Base-by-base conservation (phyloP, 2,329 filamentous ascomycete species). In the Emergomyces orientalis region DNA sequence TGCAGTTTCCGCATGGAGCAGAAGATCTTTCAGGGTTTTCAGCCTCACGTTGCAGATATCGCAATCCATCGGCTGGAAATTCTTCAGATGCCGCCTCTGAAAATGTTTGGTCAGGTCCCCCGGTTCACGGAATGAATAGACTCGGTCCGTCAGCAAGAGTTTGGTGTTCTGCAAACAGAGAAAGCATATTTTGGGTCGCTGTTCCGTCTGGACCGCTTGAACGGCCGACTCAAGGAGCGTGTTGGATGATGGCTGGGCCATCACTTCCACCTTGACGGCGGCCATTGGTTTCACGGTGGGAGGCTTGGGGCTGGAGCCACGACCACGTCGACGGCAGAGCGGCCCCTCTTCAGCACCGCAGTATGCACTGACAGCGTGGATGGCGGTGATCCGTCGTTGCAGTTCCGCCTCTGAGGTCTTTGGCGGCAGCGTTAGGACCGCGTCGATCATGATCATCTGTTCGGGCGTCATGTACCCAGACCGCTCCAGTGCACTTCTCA, bases 361-460 rank as follows among this genome's bases (percentile, higher is more conserved):
- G 47, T 51, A 57, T 63, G 47, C n/a, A 25, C 22, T 30, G 37
- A 51, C 17, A 2, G 25, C 14, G n/a, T 63, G 43, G 17, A 63
- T 63, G 17, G 22, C 32, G 2, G 25, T 49, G 30, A 60, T 63
- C 22, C 37, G 0, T 30, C 37, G 1, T 37, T 41, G 45, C 25
- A 54, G 32, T 37, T 63, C 37, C 9, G 8, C 37, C 30, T 41
- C 47, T 37, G 9, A 19, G 9, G 19, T 55, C 32, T 1, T 45
- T 30, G 32, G 11, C 11, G 49, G 34, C 1, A 57, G 32, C 3
- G 19, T 57, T 25, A 57, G 32, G 2, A 37, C 54, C 9, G 54
- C 7, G 11, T 57, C 3, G 4, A 37, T 37, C 4, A 57, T 57
- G 32, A 41, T 41, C 37, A 57, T 57, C 22, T 22, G 13, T 39